Percentiles rank a stretch among this genome's conserved stretches.
Conservation (phyloP, 768 basidiomycete genomes). For the Suillus decipiens region DNA sequence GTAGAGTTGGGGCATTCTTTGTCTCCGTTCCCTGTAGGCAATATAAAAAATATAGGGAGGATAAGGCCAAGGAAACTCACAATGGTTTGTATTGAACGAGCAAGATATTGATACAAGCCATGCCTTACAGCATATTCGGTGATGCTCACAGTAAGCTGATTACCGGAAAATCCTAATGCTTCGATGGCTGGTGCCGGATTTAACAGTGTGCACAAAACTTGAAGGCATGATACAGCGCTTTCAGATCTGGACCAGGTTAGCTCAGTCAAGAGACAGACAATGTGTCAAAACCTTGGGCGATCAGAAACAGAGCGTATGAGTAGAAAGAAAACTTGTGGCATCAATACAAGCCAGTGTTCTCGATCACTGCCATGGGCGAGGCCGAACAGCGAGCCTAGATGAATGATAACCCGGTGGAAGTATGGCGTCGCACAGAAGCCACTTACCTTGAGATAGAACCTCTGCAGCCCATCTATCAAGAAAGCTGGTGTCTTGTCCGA, state of each 20-base stretch:
- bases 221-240: slow-evolving; percentile 48
- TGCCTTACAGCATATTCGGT: slow-evolving; percentile 48
- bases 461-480: slow-evolving; percentile 35
- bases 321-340: slow-evolving; percentile 48
- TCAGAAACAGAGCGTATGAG: slow-evolving; percentile 55
- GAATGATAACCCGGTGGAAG: neutral
- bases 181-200: slow-evolving; percentile 18
- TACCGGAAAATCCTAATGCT: slow-evolving; percentile 32
- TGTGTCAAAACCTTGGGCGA: slow-evolving; percentile 47
- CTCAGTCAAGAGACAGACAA: neutral
- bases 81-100: slow-evolving; percentile 32
- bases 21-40: slow-evolving; percentile 52
- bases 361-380: slow-evolving; percentile 39
- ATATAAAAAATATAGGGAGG: slow-evolving; percentile 1
- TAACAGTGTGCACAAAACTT: slow-evolving; percentile 51
- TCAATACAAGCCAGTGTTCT: slow-evolving; percentile 62
- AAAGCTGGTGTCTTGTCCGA: slow-evolving; percentile 43
- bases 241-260: slow-evolving; percentile 42
- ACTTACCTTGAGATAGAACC: slow-evolving; percentile 8
- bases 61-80: slow-evolving; percentile 40
- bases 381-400: slow-evolving; percentile 42
- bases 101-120: slow-evolving; percentile 42
- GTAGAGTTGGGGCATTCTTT: slow-evolving; percentile 43
- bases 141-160: slow-evolving; percentile 34
- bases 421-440: neutral